These are phyloP conservation scores for Firmiana major DNA, from an alignment of 345 rosid genomes.

Conservation along the genomic window DNA sequence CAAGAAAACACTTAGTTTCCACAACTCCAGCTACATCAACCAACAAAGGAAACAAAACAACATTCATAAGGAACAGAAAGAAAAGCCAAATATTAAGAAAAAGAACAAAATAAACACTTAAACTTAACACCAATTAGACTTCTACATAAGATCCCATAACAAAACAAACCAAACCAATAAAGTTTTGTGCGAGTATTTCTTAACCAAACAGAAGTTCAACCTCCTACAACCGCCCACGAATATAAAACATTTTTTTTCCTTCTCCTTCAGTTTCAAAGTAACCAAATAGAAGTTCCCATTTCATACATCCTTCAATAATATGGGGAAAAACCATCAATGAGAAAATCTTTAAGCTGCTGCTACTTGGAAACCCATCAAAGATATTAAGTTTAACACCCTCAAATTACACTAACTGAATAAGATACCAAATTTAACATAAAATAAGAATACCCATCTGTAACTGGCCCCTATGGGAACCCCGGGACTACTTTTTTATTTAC, in stretches of 20 bases:
- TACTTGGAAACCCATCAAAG: neutral
- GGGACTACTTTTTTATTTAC: too few species aligned
- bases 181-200: neutral
- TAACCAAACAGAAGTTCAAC: neutral
- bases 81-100: neutral
- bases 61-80: neutral
- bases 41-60: neutral
- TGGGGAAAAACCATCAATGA: neutral
- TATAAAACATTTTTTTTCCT: neutral
- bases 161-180: neutral
- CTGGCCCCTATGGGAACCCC: too few species aligned
- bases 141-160: neutral
- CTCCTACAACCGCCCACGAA: neutral
- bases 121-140: neutral
- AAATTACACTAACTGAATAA: neutral
- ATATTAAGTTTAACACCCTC: neutral
- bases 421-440: neutral
- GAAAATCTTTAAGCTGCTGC: neutral
- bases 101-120: neutral
- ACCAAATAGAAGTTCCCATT: neutral
- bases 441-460: neutral
- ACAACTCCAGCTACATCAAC: neutral
- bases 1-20: neutral
- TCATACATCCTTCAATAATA: neutral
- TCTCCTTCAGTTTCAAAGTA: neutral